Evolutionary conservation across 225 moss, liverwort and hornwort species (phyloP), one percentile per base, ranked within the genome.

Genomic region (Lunularia cruciata): DNA sequence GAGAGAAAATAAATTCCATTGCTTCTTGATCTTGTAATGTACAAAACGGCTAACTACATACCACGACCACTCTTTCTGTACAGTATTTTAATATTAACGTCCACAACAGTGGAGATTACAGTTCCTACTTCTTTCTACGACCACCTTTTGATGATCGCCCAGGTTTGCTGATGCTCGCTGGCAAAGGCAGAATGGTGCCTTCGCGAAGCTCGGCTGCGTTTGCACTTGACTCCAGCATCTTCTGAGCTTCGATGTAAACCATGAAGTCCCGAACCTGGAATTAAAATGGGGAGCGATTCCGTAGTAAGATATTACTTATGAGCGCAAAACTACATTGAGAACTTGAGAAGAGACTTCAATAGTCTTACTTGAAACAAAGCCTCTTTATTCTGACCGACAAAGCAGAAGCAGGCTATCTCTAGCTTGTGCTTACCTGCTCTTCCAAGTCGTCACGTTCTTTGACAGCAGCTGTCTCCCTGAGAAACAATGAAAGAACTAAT

Each of bases 211-310:
- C 96, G 47, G 83, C 83, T 63, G 90, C 89, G 40, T 85, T 79
- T 57, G 83, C 65, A 64, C 82, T 89, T 12, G 82, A 76, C 83
- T 85, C 89, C 12, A 98, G 65, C 15, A 87, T 84, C 75, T 83
- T 92, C 83, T 93, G 86, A 9, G 96, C 89, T 75, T 98, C 89
- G 31, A 98, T 98, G 52, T 82, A 87, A 8, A 98, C 76, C 89
- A 89, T 98, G 47, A 89, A 89, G 62, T 98, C 96, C 72, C 96
- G 79, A 3, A 93, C 93, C 94, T 94, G 85, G 48, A 48, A 56
- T 40, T 57, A 16, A 75, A 30, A 20, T 0, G 20, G 57, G 13
- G 45, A 47, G 38, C n/a, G 47, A 4, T 16, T 19, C 16, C 2
- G n/a, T n/a, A n/a, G n/a, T n/a, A n/a, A 57, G 34, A 5, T 16